Conservation (phyloP, 495 filamentous ascomycete genomes). For the Xylaria nigripes region DNA sequence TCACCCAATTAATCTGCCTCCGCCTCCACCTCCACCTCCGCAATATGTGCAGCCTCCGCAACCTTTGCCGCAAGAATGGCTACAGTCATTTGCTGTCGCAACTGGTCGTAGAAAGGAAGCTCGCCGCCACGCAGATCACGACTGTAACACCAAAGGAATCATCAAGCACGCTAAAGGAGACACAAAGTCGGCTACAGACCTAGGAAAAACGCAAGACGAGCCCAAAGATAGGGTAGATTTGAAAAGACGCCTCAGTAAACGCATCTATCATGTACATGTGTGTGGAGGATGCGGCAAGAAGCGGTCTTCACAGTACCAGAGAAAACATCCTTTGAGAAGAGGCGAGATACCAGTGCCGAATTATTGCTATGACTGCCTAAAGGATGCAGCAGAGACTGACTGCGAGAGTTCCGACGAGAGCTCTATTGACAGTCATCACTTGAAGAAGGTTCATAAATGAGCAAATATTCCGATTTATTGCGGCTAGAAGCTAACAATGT, state of each 20-base stretch:
- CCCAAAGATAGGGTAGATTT: background rate
- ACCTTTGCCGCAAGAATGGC: background rate
- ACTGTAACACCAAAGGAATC: background rate
- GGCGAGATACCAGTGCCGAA: conserved; percentile 15
- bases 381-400: conserved; percentile 4
- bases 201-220: background rate
- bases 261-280: conserved; percentile 15
- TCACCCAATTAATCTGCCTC: background rate
- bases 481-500: conserved; percentile 2
- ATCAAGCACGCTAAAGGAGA: background rate
- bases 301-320: conserved; percentile 15
- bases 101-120: background rate
- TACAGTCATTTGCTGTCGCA: background rate
- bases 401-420: background rate
- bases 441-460: background rate
- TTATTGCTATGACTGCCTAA: conserved; percentile 18
- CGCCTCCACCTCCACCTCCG: background rate
- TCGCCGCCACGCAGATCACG: background rate
- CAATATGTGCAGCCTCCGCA: background rate
- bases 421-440: background rate
- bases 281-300: conserved; percentile 20
- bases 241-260: conserved; percentile 7
- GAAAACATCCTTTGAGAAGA: conserved; percentile 15
- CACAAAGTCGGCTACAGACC: background rate
- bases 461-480: background rate